Conservation (phyloP, 2,329 filamentous ascomycete genomes). For the Epichloe amarillans region DNA sequence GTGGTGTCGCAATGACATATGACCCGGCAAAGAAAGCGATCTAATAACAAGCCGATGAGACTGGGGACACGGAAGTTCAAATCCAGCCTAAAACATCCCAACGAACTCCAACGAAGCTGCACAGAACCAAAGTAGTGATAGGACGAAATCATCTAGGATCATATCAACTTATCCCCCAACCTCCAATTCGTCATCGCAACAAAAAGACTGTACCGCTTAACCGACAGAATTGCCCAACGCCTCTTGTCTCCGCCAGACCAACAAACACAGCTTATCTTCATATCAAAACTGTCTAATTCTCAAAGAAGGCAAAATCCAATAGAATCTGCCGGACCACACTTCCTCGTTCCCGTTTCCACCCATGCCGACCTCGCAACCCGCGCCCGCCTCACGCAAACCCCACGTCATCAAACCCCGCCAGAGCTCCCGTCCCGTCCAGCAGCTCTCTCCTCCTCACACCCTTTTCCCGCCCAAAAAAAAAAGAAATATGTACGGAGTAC, state of each 20-base stretch:
- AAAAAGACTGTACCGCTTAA: neutral
- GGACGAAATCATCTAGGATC: no score
- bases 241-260: no score
- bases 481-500: neutral
- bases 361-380: neutral
- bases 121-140: neutral
- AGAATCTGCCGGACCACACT: neutral
- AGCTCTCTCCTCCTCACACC: neutral
- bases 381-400: neutral
- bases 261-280: no score
- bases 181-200: neutral
- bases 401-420: conserved; percentile 18
- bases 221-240: neutral
- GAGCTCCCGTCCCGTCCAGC: conserved; percentile 1
- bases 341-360: neutral
- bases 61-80: no score
- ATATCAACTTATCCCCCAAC: no score
- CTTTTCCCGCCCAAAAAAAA: no score
- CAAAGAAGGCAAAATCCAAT: no score
- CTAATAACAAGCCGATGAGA: neutral
- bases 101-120: neutral
- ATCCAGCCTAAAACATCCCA: neutral
- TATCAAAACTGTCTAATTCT: no score
- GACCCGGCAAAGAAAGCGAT: neutral
- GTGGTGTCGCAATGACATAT: neutral